phyloP scores from a whole-genome alignment of 176 grass and related monocot species.

The Oropetium thomaeum region DNA sequence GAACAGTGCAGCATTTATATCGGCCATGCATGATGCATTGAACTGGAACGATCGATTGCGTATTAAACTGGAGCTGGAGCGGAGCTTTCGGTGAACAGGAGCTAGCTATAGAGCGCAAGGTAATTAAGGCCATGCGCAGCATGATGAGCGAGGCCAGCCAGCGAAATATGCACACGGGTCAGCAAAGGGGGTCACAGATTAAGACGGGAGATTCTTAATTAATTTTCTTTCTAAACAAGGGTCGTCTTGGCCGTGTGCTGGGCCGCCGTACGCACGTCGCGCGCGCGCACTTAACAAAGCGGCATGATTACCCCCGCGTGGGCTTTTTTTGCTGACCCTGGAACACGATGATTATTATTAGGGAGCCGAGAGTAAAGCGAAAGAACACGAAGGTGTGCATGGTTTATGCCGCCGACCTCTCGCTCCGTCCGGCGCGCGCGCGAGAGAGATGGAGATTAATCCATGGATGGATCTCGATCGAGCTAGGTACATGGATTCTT shows the following conservation, averaged over 20 bases:
- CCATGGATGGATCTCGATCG: not conserved
- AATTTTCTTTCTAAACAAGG: too few relatives aligned
- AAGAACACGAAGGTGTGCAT: slow-evolving; percentile 5
- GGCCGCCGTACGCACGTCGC: slow-evolving; percentile 35
- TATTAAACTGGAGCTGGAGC: not conserved
- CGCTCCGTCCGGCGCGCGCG: not conserved
- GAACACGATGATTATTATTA: slow-evolving; percentile 47
- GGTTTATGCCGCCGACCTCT: slow-evolving; percentile 29
- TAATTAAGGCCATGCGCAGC: not conserved
- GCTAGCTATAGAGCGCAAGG: not conserved
- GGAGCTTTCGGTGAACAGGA: not conserved
- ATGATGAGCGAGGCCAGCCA: not conserved
- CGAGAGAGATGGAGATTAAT: not conserved
- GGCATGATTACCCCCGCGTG: slow-evolving; percentile 47
- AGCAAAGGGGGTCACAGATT: not conserved
- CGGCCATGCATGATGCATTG: not conserved
- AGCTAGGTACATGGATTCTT: too few relatives aligned
- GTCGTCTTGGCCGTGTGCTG: not conserved
- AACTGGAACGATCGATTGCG: not conserved
- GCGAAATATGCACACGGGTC: not conserved
- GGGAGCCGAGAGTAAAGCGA: slow-evolving; percentile 39
- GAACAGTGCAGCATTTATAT: not conserved
- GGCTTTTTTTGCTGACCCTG: slow-evolving; percentile 1
- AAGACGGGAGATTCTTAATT: slow-evolving; percentile 5
- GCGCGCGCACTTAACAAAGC: slow-evolving; percentile 30